phyloP scores from a whole-genome alignment of 2,329 filamentous ascomycete genomes.

The Ceratocystis huliohia region DNA sequence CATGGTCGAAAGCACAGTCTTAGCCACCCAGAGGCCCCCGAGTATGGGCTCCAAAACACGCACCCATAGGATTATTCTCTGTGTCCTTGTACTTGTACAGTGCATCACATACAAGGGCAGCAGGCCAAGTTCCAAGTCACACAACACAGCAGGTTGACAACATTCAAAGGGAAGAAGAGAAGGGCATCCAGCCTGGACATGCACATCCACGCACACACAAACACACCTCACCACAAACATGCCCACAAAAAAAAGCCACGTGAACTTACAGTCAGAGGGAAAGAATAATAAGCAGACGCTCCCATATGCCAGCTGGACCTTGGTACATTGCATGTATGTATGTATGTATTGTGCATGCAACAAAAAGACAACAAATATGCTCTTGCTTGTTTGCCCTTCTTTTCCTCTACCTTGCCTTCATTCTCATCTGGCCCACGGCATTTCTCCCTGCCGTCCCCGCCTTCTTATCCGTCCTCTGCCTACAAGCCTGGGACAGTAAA shows the following conservation, averaged over 20 bases:
- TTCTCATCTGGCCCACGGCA: neutral
- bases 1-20: neutral
- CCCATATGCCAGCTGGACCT: neutral
- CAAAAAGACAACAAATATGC: neutral
- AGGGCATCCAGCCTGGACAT: neutral
- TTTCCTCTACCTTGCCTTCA: too few species aligned
- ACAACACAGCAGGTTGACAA: neutral
- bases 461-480: neutral
- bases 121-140: neutral
- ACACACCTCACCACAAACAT: neutral
- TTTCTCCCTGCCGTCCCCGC: neutral
- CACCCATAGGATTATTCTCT: neutral
- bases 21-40: neutral
- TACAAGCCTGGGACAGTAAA: neutral
- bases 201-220: neutral
- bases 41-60: neutral
- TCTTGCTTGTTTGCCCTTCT: neutral
- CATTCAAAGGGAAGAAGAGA: neutral
- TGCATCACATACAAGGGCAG: neutral
- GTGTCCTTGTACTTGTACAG: neutral
- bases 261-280: neutral
- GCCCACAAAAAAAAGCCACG: neutral
- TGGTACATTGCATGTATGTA: neutral
- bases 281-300: neutral
- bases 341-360: conserved; percentile 3